These are phyloP conservation scores for Simplicillium aogashimaense DNA, from an alignment of 2,329 filamentous ascomycete species.

Conservation along the genomic window DNA sequence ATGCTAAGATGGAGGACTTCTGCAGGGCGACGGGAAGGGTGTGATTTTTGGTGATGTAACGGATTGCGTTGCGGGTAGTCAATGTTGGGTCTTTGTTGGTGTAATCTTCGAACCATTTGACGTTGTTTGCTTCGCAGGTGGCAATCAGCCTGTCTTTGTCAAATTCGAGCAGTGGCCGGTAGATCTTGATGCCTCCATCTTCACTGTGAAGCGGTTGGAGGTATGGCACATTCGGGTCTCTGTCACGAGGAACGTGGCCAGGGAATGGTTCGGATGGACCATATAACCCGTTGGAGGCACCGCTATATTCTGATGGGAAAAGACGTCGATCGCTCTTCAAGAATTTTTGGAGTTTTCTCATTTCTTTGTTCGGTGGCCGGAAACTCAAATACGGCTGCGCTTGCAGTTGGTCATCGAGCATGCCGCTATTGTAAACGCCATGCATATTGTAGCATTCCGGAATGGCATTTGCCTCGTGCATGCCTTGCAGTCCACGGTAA, in stretches of 20 bases:
- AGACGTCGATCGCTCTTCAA: slow-evolving; percentile 10
- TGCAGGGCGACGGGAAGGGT: slow-evolving; percentile 61
- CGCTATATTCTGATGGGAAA: slow-evolving; percentile 13
- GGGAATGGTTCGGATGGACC: slow-evolving; percentile 17
- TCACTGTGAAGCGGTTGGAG: slow-evolving; percentile 36
- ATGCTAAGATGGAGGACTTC: slow-evolving; percentile 49
- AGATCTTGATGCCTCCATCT: slow-evolving; percentile 54
- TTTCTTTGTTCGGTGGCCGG: slow-evolving; percentile 17
- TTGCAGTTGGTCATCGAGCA: slow-evolving; percentile 33
- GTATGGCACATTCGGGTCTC: slow-evolving; percentile 16
- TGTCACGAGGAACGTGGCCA: slow-evolving; percentile 10
- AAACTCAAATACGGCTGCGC: slow-evolving; percentile 27
- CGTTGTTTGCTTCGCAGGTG: slow-evolving; percentile 57
- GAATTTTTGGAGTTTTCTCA: slow-evolving; percentile 17
- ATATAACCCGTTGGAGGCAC: slow-evolving; percentile 5
- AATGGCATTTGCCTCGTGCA: slow-evolving; percentile 55
- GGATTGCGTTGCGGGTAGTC: slow-evolving; percentile 72
- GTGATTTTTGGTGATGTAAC: slow-evolving; percentile 50
- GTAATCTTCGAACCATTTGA: slow-evolving; percentile 74
- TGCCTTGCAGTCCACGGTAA: slow-evolving; percentile 63
- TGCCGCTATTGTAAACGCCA: slow-evolving; percentile 58
- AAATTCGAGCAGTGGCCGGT: slow-evolving; percentile 62
- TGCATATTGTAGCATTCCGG: slow-evolving; percentile 75
- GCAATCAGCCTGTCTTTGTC: slow-evolving; percentile 63
- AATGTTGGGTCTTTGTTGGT: slow-evolving; percentile 73